Evolutionary conservation across 805 yeast genomes (phyloP), one percentile per base, ranked within the genome.

Genomic region (Priceomyces melissophilus): DNA sequence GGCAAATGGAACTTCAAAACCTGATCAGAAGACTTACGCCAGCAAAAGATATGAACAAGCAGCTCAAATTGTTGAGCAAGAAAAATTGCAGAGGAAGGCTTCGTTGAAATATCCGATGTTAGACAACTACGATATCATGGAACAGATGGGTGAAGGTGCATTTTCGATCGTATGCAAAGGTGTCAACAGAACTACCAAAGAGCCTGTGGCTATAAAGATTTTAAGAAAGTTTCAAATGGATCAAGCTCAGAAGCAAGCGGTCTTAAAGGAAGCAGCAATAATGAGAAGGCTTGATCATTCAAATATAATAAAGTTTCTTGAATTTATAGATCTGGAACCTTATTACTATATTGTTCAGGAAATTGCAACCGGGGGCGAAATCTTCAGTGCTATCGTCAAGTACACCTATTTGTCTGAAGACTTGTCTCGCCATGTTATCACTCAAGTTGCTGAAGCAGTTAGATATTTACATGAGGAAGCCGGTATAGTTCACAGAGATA

Each of bases 401-500:
- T 76, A 73, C 45, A 82, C 87, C 6, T 82, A 82, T 57, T 74
- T 82, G 48, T 72, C 80, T 23, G 89, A 82, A 53, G 81, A 81
- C 50, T 60, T 82, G 29, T 64, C 84, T 2, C 67, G 86, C 35
- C 87, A 81, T 57, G 73, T 82, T 15, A 78, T 82, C 29, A 60
- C 64, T 26, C 89, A 84, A 55, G 76, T 84, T 28, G 81, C 82
- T 2, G 60, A 73, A 20, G 85, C 88, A 2, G 69, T 86, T 17
- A 68, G 78, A 52, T 85, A 84, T 58, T 60, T 86, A 51, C 95
- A 86, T 60, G 79, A 77, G 41, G 79, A 76, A 46, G 76, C 80
- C 37, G 93, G 93, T 5, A 78, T 86, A 39, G 95, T 85, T 27
- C 95, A 86, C 62, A 69, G 95, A 48, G 95, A 86, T 60, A 78